Evolutionary conservation across 2,329 filamentous ascomycete genomes (phyloP).

Genomic region (Microascus cirrosus): DNA sequence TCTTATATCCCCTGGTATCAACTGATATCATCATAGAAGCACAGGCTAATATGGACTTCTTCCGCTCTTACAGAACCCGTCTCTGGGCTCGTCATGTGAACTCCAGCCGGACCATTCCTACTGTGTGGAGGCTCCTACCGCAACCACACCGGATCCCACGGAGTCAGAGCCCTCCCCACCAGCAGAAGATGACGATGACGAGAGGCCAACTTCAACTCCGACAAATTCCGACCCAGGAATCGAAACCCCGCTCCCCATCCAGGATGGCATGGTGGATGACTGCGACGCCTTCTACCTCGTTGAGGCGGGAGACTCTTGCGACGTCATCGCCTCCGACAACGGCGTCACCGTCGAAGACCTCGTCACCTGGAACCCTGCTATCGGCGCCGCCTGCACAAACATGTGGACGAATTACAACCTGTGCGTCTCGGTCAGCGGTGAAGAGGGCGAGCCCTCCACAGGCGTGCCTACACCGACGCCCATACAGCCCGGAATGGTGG

Average conservation of each 20-base stretch:
- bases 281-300: slow-evolving; percentile 12
- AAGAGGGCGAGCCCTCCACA: background rate
- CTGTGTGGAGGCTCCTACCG: background rate
- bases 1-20: no score
- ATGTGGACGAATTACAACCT: slow-evolving; percentile 5
- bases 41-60: background rate
- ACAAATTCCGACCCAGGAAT: slow-evolving; percentile 1
- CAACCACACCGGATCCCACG: background rate
- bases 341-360: slow-evolving; percentile 7
- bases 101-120: background rate
- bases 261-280: slow-evolving; percentile 10
- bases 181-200: background rate
- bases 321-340: slow-evolving; percentile 5
- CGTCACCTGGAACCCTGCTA: slow-evolving; percentile 8
- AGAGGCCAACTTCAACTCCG: background rate
- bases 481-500: slow-evolving; percentile 7
- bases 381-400: background rate
- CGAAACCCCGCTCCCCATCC: slow-evolving; percentile 8
- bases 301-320: slow-evolving; percentile 7
- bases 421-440: slow-evolving; percentile 3
- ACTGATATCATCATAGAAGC: background rate
- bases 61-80: background rate
- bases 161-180: background rate
- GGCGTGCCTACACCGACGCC: slow-evolving; percentile 5
- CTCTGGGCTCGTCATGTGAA: background rate